Conservation (phyloP, 805 yeast species). For the Metschnikowia cubensis region DNA sequence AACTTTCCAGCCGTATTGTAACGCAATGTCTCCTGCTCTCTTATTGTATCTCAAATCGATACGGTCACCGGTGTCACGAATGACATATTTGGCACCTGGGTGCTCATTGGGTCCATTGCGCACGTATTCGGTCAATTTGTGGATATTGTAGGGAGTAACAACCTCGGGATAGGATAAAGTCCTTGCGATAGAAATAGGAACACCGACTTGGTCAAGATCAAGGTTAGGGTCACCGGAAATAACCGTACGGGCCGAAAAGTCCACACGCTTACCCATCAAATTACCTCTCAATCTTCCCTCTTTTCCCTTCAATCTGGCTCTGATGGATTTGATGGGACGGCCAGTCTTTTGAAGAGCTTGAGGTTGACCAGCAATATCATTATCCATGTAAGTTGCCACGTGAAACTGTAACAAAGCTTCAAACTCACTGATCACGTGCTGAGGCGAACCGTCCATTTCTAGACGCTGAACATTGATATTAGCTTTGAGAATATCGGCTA, state of each 20-base stretch:
- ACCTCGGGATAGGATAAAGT: conserved; percentile 95
- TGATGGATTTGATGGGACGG: conserved; percentile 94
- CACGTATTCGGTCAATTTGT: conserved; percentile 85
- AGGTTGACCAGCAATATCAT: conserved; percentile 99
- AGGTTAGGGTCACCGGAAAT: conserved; percentile 98
- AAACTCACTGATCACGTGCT: conserved; percentile 94
- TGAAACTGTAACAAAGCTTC: conserved; percentile 94
- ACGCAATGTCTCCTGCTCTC: conserved; percentile 96
- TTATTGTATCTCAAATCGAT: conserved; percentile 95
- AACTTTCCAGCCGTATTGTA: conserved; percentile 98
- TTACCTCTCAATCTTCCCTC: conserved; percentile 99
- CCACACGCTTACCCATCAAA: conserved; percentile 99
- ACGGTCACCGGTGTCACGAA: conserved; percentile 98
- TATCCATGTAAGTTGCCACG: conserved; percentile 99
- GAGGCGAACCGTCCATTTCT: conserved; percentile 99
- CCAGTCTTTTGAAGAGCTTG: conserved; percentile 98
- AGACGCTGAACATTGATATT: conserved; percentile 95
- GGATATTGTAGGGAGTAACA: conserved; percentile 96
- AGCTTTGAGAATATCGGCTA: conserved; percentile 95
- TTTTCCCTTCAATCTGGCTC: conserved; percentile 99
- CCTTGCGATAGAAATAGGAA: conserved; percentile 93
- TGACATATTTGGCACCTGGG: conserved; percentile 98
- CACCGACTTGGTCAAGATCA: conserved; percentile 98
- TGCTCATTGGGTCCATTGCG: conserved; percentile 99
- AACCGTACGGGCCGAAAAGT: conserved; percentile 97